Evolutionary conservation across 495 filamentous ascomycete genomes (phyloP), one percentile per base, ranked within the genome.

Genomic region (Aspergillus asperescens): DNA sequence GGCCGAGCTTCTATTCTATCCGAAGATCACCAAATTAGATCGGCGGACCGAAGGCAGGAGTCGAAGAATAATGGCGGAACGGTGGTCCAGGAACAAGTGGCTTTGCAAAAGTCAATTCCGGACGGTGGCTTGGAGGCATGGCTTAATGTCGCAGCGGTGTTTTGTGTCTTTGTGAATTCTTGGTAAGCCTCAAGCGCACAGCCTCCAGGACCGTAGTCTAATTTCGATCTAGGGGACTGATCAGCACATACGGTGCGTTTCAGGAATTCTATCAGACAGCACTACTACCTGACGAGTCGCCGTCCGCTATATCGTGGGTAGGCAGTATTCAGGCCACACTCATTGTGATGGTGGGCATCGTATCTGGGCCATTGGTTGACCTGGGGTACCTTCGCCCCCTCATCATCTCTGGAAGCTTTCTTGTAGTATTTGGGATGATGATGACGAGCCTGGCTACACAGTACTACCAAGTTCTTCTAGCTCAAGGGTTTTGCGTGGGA

Each of bases 351-450:
- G 61, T 62, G 0, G 70, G 77, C 19, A 52, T 71, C 0, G 16
- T 76, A 3, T 62, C 70, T 0, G 76, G 77, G 0, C 73, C 75
- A 0, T 29, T 78, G 19, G 75, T 67, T 27, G 75, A 80, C 48
- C 46, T 53, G 5, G 76, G 77, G 0, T 66, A 79, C 31, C 55
- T 75, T 23, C 64, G 66, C 0, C 47, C 50, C 1, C 50, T 73
- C 1, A 50, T 77, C 7, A 7, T 52, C 8, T 28, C 50, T 0
- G 73, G 72, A 0, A 58, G 49, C 4, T 65, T 71, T 9, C 46
- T 72, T 6, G 56, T 65, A 0, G 69, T 77, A 7, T 72, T 80
- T 37, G 77, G 77, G 0, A 55, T 79, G 29, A 69, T 83, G 57
- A 76, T 77, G 59, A 66, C 70, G 7, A 76, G 73, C 45, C 57